Base-by-base conservation (phyloP, 805 yeast species). In the Ogataea salicorniae region DNA sequence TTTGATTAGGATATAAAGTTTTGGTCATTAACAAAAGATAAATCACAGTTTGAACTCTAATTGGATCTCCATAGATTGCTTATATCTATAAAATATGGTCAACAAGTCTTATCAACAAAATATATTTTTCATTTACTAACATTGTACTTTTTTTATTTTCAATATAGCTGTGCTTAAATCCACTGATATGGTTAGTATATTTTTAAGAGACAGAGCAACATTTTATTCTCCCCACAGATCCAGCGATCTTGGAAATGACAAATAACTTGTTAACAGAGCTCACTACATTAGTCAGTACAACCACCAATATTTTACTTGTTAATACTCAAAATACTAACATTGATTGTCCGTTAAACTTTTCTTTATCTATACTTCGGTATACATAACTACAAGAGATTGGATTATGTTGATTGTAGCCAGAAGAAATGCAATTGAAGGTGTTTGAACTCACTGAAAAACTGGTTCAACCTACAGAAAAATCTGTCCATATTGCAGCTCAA, bases 401-500 rank as follows among this genome's bases (percentile, higher is more conserved):
- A 36, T 26, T 15, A 15, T 18, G 11, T 34, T 39, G 15, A 37
- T 20, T 20, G 23, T 31, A 76, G 64, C 63, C 79, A 1, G 77
- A 76, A 26, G 84, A 81, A 39, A 67, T 79, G 53, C 82, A 80
- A 55, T 61, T 72, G 16, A 61, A 67, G 38, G 74, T 81, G 14
- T 70, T 78, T 43, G 76, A 74, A 47, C 57, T 78, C 47, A 68
- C 83, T 1, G 57, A 60, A 26, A 69, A 70, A 34, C 78, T 83
- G 1, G 55, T 73, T n/a, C 64, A 68, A 26, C 58, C 69, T 17
- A 70, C 72, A 56, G 64, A 64, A 36, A 65, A 75, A 15, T 81
- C 79, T 47, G 79, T 79, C 54, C 92, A 85, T 46, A 70, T 84
- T 35, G 91, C 94, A 15, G 74, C 81, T 0, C 70, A 67, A 46